phyloP scores from a whole-genome alignment of 331 rosid genomes.

The Rhamnella rubrinervis region DNA sequence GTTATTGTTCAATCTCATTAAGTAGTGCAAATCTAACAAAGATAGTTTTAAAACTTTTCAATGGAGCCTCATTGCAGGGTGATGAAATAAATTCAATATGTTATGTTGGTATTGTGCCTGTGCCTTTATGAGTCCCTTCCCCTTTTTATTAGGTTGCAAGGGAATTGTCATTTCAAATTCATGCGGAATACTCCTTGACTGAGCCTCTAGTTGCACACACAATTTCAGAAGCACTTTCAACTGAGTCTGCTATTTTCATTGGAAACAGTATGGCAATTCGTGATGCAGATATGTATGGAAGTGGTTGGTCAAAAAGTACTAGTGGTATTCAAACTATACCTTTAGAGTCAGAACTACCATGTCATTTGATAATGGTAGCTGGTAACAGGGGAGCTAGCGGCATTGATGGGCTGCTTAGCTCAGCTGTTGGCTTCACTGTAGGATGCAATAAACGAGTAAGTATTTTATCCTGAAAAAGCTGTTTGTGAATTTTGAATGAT shows the following conservation, averaged over 20 bases:
- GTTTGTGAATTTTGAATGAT: conserved; percentile 14
- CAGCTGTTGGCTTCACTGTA: conserved; percentile 89
- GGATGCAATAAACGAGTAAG: conserved; percentile 83
- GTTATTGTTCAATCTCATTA: not conserved
- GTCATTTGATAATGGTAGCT: conserved; percentile 62
- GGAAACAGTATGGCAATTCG: conserved; percentile 99
- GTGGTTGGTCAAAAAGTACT: conserved; percentile 51
- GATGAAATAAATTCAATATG: no score
- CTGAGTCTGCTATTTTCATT: conserved; percentile 73
- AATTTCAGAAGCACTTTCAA: conserved; percentile 64
- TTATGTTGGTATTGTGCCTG: not conserved
- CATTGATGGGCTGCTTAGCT: conserved; percentile 92
- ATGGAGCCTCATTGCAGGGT: no score
- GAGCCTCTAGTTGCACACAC: conserved; percentile 82
- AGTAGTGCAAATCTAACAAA: not conserved
- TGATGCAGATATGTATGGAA: conserved; percentile 84
- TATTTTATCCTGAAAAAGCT: conserved; percentile 17
- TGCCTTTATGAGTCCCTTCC: conserved; percentile 7
- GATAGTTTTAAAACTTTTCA: no score
- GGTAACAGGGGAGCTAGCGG: conserved; percentile 98
- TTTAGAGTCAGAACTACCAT: conserved; percentile 53
- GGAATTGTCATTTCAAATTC: conserved; percentile 85
- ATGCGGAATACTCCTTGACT: conserved; percentile 59
- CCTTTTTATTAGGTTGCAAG: conserved; percentile 60
- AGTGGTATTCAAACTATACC: conserved; percentile 34